A percentile compares a stretch with the other conserved stretches of the same genome.
Conservation (phyloP, 495 filamentous ascomycete species). For the Daldinia vernicosa region DNA sequence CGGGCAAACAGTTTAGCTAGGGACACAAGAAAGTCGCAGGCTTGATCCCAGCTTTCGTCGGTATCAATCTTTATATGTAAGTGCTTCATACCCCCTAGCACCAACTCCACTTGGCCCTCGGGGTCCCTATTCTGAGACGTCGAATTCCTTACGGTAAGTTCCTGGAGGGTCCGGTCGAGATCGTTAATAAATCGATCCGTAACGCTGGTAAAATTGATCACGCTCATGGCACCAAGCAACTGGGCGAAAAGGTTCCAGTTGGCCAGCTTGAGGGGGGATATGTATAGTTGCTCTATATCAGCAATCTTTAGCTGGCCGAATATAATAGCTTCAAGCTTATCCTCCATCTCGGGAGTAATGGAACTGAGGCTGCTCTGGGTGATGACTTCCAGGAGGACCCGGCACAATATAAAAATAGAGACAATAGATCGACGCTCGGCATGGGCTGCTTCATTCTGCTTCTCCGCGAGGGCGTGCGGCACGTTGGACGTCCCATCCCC, state of each 20-base stretch:
- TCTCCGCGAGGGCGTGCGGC: conserved; percentile 57
- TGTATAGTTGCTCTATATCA: conserved; percentile 81
- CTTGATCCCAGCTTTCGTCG: conserved; percentile 80
- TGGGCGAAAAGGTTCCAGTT: conserved; percentile 96
- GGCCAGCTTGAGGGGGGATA: conserved; percentile 82
- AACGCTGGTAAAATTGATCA: conserved; percentile 85
- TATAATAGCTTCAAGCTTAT: conserved; percentile 90
- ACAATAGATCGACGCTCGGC: conserved; percentile 88
- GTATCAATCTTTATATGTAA: conserved; percentile 75
- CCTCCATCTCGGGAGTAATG: conserved; percentile 87
- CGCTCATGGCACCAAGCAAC: conserved; percentile 93
- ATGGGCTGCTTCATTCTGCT: conserved; percentile 74
- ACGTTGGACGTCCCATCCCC: conserved; percentile 18
- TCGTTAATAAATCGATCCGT: conserved; percentile 81
- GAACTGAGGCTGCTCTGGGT: conserved; percentile 82
- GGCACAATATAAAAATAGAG: conserved; percentile 93
- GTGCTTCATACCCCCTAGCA: conserved; percentile 91
- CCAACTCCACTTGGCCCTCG: conserved; percentile 81
- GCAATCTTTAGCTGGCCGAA: conserved; percentile 88
- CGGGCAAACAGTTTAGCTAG: conserved; percentile 82
- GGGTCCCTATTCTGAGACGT: conserved; percentile 65
- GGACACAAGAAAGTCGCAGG: conserved; percentile 85
- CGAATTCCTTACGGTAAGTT: conserved; percentile 71
- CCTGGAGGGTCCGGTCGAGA: conserved; percentile 77
- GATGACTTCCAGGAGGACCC: conserved; percentile 93